phyloP scores from a whole-genome alignment of 2,329 filamentous ascomycete genomes.

The Colletotrichum magnum region DNA sequence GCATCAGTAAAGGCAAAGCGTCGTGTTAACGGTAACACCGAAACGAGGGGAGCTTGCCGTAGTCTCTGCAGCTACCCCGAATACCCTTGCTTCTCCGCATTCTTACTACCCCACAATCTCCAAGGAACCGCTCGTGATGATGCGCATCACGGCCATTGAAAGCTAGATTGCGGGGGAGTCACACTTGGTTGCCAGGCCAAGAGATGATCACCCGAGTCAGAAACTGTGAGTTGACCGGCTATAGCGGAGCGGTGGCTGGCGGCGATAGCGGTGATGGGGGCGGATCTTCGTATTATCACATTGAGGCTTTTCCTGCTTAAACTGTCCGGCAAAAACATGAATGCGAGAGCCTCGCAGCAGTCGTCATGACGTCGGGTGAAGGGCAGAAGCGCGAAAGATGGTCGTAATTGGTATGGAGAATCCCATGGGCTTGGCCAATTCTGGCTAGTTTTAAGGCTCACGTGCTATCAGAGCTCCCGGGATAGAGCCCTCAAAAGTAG shows the following conservation, averaged over 20 bases:
- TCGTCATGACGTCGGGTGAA: constrained; percentile 2
- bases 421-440: constrained; percentile 1
- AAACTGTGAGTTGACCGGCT: background rate
- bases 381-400: background rate
- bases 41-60: constrained; percentile 12
- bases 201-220: constrained; percentile 7
- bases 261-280: background rate
- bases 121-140: constrained; percentile 23
- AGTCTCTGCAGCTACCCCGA: constrained; percentile 24
- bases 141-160: constrained; percentile 15
- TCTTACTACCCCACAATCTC: constrained; percentile 32
- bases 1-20: constrained; percentile 19
- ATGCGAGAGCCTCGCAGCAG: background rate
- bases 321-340: background rate
- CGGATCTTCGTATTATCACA: too few relatives aligned
- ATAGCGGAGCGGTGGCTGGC: background rate
- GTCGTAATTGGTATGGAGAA: constrained; percentile 7
- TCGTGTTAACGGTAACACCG: constrained; percentile 30
- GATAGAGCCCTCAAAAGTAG: background rate
- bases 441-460: constrained; percentile 5
- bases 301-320: too few relatives aligned
- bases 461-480: constrained; percentile 14
- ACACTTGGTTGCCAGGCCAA: constrained; percentile 20
- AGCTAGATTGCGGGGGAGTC: constrained; percentile 35
- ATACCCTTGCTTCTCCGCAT: constrained; percentile 32